Conservation (phyloP, 2,329 filamentous ascomycete genomes). For the Septoria petroselini region DNA sequence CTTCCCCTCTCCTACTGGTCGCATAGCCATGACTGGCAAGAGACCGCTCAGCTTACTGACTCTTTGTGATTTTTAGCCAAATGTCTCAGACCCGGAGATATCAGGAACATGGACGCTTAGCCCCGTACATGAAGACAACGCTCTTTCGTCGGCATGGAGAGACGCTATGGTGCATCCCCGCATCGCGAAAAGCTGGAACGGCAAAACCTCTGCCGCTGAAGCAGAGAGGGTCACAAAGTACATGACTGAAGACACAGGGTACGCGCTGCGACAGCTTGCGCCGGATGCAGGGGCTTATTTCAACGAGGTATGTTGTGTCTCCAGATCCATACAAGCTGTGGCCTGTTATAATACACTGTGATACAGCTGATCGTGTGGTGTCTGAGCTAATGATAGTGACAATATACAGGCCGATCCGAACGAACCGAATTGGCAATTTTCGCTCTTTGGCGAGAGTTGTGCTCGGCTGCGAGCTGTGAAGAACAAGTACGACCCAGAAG, state of each 20-base stretch:
- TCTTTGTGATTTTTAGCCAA: not conserved
- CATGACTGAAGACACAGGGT: slow-evolving; percentile 23
- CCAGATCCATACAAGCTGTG: not conserved
- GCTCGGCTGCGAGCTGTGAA: slow-evolving; percentile 16
- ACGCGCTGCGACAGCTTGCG: slow-evolving; percentile 37
- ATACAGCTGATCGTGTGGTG: no score
- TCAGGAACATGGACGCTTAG: slow-evolving; percentile 1
- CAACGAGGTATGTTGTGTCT: slow-evolving; percentile 36
- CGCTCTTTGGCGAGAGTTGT: slow-evolving; percentile 19
- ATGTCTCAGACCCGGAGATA: not conserved
- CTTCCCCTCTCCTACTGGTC: no score
- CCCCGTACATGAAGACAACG: slow-evolving; percentile 1
- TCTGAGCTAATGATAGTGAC: not conserved
- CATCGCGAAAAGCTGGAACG: slow-evolving; percentile 1
- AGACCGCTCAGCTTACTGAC: not conserved
- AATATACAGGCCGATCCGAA: not conserved
- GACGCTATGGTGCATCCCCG: slow-evolving; percentile 9
- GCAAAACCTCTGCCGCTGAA: not conserved
- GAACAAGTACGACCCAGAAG: slow-evolving; percentile 19
- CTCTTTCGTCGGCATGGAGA: slow-evolving; percentile 9
- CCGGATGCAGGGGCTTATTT: slow-evolving; percentile 41
- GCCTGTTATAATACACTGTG: not conserved
- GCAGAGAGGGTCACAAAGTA: not conserved
- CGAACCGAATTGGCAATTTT: slow-evolving; percentile 13
- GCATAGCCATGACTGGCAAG: no score